phyloP scores from a whole-genome alignment of 169 alveolate species.

The Condylostoma magnum region DNA sequence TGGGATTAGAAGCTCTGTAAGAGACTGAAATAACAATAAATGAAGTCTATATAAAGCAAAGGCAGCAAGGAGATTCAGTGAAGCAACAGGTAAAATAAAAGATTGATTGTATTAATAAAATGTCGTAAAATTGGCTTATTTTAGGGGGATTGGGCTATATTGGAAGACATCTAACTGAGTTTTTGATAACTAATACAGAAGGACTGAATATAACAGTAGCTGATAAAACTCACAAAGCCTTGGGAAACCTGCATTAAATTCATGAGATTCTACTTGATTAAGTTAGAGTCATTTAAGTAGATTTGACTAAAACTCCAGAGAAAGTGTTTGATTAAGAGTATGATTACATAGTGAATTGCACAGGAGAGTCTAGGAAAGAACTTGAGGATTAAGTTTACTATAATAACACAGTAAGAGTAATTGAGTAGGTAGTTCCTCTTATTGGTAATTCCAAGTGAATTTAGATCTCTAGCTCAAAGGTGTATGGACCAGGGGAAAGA shows the following conservation, averaged over 20 bases:
- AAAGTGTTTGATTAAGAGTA: slow-evolving; percentile 7
- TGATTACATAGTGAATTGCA: slow-evolving; percentile 6
- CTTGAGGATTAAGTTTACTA: not conserved
- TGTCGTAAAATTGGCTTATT: too few relatives aligned
- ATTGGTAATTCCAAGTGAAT: slow-evolving; percentile 22
- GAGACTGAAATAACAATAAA: too few relatives aligned
- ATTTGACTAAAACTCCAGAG: slow-evolving; percentile 3
- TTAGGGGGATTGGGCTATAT: slow-evolving; percentile 24
- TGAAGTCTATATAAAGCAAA: too few relatives aligned
- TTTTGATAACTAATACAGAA: not conserved
- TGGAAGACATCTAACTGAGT: not conserved
- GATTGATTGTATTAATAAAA: too few relatives aligned
- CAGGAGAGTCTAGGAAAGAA: slow-evolving; percentile 19
- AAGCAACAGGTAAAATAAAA: too few relatives aligned
- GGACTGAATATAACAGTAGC: slow-evolving; percentile 14
- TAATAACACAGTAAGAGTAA: slow-evolving; percentile 12
- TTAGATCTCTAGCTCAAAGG: slow-evolving; percentile 4
- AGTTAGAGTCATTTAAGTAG: not conserved
- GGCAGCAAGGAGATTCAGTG: too few relatives aligned
- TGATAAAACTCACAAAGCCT: slow-evolving; percentile 8
- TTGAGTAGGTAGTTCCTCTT: not conserved
- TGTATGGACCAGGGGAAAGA: not conserved
- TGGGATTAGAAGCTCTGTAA: too few relatives aligned
- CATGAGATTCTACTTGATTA: not conserved
- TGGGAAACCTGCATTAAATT: not conserved